Evolutionary conservation across 352 stramenopile species (phyloP).

Genomic region (Phytophthora parvispora): DNA sequence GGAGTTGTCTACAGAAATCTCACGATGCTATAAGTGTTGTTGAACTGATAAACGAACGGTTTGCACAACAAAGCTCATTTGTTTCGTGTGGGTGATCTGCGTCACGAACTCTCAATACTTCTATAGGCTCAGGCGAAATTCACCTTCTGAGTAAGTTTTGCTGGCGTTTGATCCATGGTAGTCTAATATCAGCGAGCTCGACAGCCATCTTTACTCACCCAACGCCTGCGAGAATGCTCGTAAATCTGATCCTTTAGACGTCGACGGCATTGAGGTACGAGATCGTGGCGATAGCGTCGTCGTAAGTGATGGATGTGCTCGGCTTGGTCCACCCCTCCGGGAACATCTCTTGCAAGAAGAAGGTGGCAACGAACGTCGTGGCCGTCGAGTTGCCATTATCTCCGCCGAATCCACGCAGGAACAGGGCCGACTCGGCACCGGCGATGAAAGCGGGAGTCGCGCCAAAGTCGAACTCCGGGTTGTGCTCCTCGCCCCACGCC

Average conservation of each 20-base stretch:
- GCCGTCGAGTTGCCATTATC: constrained; percentile 22
- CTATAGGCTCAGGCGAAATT: no score
- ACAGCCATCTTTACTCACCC: no score
- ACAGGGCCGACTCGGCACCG: constrained; percentile 18
- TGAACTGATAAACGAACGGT: no score
- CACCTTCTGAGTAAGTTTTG: no score
- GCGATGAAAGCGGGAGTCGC: constrained; percentile 24
- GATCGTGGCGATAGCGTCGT: constrained; percentile 20
- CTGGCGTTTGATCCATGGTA: no score
- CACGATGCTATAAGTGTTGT: no score
- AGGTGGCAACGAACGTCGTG: constrained; percentile 21
- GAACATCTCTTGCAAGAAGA: constrained; percentile 36
- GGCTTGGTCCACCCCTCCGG: constrained; percentile 30
- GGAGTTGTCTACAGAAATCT: no score
- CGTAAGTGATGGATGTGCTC: constrained; percentile 19
- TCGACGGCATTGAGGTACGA: constrained; percentile 20
- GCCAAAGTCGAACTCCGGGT: constrained; percentile 25
- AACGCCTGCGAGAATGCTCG: no score
- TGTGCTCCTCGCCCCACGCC: constrained; percentile 20
- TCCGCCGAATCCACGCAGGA: constrained; percentile 22
- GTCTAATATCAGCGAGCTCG: no score
- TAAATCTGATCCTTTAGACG: constrained; percentile 17
- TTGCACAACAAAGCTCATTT: no score
- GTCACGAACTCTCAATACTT: no score
- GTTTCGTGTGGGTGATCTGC: no score